Conservation (phyloP, 257 asterid genomes). For the Rehmannia glutinosa region DNA sequence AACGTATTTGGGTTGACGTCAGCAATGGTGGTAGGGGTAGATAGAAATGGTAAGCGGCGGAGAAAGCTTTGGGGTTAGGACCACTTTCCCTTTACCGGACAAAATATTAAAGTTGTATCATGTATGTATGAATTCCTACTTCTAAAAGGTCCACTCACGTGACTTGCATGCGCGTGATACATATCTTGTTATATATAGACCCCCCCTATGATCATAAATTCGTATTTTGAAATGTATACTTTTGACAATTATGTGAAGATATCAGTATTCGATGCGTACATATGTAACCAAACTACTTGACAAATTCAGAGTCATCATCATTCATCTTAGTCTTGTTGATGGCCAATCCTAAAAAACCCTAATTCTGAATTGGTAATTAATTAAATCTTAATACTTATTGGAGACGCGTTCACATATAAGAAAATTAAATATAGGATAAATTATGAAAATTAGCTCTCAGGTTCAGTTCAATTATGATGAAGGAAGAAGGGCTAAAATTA, state of each 20-base stretch:
- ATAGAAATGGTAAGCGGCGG: conserved; percentile 28
- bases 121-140: conserved; percentile 27
- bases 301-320: not conserved
- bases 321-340: not conserved
- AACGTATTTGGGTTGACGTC: conserved; percentile 22
- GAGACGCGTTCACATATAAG: too few relatives aligned
- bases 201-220: too few relatives aligned
- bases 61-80: conserved; percentile 38
- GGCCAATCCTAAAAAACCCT: not conserved
- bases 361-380: not conserved
- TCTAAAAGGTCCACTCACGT: conserved; percentile 46
- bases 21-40: conserved; percentile 4
- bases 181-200: not conserved
- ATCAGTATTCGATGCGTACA: not conserved
- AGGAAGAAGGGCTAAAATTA: too few relatives aligned
- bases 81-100: conserved; percentile 45
- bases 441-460: too few relatives aligned
- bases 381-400: too few relatives aligned
- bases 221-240: not conserved
- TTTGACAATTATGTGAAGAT: not conserved
- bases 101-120: conserved; percentile 39
- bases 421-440: too few relatives aligned
- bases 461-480: too few relatives aligned
- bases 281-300: too few relatives aligned
- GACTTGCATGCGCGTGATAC: conserved; percentile 51